Evolutionary conservation across 2,329 filamentous ascomycete genomes (phyloP), one percentile per base, ranked within the genome.

Genomic region (Xylariaceae sp.): DNA sequence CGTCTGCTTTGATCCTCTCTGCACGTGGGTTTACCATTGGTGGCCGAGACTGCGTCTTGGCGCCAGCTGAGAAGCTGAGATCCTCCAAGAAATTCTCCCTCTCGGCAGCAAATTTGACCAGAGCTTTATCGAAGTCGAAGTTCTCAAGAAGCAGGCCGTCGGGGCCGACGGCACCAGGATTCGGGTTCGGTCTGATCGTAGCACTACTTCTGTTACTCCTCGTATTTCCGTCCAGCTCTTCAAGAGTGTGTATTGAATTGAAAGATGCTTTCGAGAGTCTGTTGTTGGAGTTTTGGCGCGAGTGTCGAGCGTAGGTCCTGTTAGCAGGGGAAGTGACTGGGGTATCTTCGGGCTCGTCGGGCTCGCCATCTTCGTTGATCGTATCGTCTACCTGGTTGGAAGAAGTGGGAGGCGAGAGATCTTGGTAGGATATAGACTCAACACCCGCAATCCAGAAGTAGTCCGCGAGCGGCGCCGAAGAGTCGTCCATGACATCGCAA

Each of bases 51-150:
- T 89, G 84, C 20, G 89, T 81, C 62, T 91, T 89, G 41, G 90
- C 89, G 43, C 93, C 92, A 20, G 93, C 91, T 63, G 85, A 91
- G 72, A 98, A 92, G 64, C 88, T 91, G 51, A 98, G 82, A 72
- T 99, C 95, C 62, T 96, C 91, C 50, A 98, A 79, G 68, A 99
- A 99, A 57, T 88, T 89, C 67, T 99, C 95, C 62, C 95, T 83
- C 77, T 98, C 93, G n/a, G 88, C 89, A 44, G 95, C 92, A 73
- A 99, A 99, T 76, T 97, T 98, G 68, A 92, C 79, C 64, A 99
- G 81, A 21, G 95, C 93, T 69, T 90, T 88, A 71, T 98, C 95
- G 68, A 99, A 99, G 73, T 98, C 95, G 68, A 90, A 91, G 70
- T 96, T 91, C 55, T 74, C 76, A 60, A 82, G 74, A 32, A 78